Base-by-base conservation (phyloP, 1,139 yeast genomes). In the Geotrichum histeridarum region DNA sequence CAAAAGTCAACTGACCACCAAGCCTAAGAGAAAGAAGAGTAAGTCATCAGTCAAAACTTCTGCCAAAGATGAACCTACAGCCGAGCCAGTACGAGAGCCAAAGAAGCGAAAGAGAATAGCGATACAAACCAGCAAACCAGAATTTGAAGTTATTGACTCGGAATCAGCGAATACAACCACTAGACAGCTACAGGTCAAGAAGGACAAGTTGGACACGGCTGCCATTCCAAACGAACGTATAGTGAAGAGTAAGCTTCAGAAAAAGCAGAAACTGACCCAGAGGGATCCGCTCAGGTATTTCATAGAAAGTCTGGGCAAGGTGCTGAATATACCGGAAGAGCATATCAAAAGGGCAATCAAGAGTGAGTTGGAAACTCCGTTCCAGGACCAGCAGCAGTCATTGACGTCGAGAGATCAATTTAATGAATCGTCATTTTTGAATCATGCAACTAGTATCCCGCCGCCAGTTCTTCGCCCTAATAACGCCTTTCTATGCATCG, bases 81-180 rank as follows among this genome's bases (percentile, higher is more conserved):
- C 66, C 2, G 70, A 66, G 39, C 70, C 66, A 59, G 57, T 66
- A 54, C 64, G 63, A 54, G 58, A 65, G 37, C 70, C 70, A 2
- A 61, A 62, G 5, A 58, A 54, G 9, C 58, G 63, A 39, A 66
- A 66, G 59, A 59, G 70, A 22, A 64, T 64, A 57, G 58, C 60
- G 1, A 22, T 3, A 22, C 27, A 22, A 22, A 22, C 27, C 27
- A 22, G 27, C 27, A 22, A 22, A 22, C 5, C 27, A 22, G 27
- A 3, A 22, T 3, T 5, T 5, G 27, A 22, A 22, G 27, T 3
- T 5, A 5, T 22, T 5, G 27, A 22, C 27, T 22, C 27, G 11
- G 53, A 53, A 42, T 56, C 60, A 4, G 54, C 59, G 17, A 14
- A 62, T 12, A 30, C 12, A 35, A 44, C 27, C 43, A 42, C 22